These are phyloP conservation scores for Datisca glomerata DNA, from an alignment of 306 rosid species.

Conservation along the genomic window DNA sequence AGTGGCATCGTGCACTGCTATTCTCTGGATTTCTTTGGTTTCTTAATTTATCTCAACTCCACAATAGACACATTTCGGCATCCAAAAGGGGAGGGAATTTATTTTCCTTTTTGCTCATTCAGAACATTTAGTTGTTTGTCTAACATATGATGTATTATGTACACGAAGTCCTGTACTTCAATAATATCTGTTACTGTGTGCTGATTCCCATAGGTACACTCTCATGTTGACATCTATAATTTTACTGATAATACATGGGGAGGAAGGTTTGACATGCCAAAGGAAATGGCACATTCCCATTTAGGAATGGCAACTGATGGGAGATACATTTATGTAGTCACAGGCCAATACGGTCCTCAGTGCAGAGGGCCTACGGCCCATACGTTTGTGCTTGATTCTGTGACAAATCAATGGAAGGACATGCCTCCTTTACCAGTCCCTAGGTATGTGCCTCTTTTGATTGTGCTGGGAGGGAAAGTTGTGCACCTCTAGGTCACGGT, in stretches of 20 bases:
- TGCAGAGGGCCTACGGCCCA: slow-evolving; percentile 58
- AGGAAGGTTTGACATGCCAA: slow-evolving; percentile 48
- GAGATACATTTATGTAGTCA: slow-evolving; percentile 64
- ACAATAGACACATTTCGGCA: too few relatives aligned
- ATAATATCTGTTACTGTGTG: too few relatives aligned
- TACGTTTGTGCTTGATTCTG: slow-evolving; percentile 51
- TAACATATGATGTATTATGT: too few relatives aligned
- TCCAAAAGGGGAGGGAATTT: too few relatives aligned
- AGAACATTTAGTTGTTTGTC: not conserved
- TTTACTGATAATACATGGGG: slow-evolving; percentile 50
- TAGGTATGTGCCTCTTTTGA: slow-evolving; percentile 28
- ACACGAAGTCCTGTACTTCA: too few relatives aligned
- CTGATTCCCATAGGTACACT: slow-evolving; percentile 47
- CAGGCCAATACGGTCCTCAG: slow-evolving; percentile 80
- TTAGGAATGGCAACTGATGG: slow-evolving; percentile 80
- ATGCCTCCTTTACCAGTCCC: slow-evolving; percentile 68
- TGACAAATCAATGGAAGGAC: slow-evolving; percentile 47
- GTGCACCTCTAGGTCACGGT: not conserved
- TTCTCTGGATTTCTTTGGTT: not conserved
- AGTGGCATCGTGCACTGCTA: not conserved
- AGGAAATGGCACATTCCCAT: slow-evolving; percentile 86
- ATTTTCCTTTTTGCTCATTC: too few relatives aligned
- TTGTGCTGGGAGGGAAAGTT: not conserved
- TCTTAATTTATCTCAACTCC: not conserved
- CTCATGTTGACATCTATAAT: slow-evolving; percentile 69